These are phyloP conservation scores for Stenocarpella maydis DNA, from an alignment of 2,329 filamentous ascomycete species.

Conservation along the genomic window DNA sequence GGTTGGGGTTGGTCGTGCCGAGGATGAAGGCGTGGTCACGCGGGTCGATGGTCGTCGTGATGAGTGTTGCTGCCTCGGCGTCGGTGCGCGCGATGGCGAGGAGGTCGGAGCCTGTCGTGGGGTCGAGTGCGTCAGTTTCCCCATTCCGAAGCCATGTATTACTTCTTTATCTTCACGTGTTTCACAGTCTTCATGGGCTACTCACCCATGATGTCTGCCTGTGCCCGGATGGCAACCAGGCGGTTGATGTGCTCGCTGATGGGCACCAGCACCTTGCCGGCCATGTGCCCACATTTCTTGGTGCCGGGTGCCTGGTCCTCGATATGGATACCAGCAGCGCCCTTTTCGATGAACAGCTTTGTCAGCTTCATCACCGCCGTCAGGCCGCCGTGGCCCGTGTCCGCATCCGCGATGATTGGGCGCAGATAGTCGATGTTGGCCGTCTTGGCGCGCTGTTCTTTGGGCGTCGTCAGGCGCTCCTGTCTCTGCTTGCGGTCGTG, in stretches of 20 bases:
- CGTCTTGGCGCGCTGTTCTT: conserved; percentile 74
- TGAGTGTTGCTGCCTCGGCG: conserved; percentile 95
- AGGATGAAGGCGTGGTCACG: conserved; percentile 95
- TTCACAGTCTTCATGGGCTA: conserved; percentile 31
- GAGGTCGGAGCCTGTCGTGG: conserved; percentile 73
- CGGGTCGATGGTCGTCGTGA: conserved; percentile 94
- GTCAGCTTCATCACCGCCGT: conserved; percentile 99
- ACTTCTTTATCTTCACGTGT: too few relatives aligned
- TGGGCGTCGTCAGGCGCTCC: conserved; percentile 82
- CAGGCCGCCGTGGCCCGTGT: conserved; percentile 95
- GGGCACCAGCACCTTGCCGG: conserved; percentile 95
- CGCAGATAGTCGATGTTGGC: conserved; percentile 92
- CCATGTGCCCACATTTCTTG: conserved; percentile 99
- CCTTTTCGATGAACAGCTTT: conserved; percentile 96
- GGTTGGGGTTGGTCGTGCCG: conserved; percentile 83
- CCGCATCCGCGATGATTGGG: conserved; percentile 95
- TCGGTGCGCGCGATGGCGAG: conserved; percentile 93
- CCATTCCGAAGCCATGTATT: not conserved
- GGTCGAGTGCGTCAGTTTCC: conserved; percentile 28
- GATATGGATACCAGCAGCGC: conserved; percentile 97
- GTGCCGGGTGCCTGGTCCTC: conserved; percentile 98
- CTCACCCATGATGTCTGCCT: conserved; percentile 96
- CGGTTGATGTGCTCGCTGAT: conserved; percentile 99
- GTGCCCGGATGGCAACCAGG: conserved; percentile 92
- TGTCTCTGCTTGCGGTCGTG: conserved; percentile 99